Conservation (phyloP, 805 yeast species). For the Maudiozyma serrabonitensis region DNA sequence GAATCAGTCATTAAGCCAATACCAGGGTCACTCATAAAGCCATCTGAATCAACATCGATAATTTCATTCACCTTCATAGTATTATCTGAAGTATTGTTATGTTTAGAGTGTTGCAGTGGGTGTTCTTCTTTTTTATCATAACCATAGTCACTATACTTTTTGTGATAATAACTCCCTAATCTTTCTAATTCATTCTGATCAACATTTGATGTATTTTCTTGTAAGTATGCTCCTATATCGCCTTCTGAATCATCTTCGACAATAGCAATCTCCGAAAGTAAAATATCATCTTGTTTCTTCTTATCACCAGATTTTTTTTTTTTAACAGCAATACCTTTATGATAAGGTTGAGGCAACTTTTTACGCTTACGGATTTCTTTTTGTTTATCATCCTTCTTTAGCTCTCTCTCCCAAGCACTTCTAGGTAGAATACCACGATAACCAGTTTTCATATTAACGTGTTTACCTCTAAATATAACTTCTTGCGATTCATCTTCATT, state of each 20-base stretch:
- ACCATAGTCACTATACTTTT: slow-evolving; percentile 8
- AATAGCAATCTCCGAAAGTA: slow-evolving; percentile 17
- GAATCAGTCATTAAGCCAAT: not conserved
- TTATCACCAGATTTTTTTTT: not conserved
- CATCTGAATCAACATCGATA: not conserved
- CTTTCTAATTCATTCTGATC: not conserved
- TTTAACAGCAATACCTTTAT: slow-evolving; percentile 3
- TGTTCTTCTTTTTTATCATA: slow-evolving; percentile 10
- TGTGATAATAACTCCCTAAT: slow-evolving; percentile 11
- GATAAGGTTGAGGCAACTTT: not conserved
- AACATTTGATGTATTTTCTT: not conserved
- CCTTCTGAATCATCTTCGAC: slow-evolving; percentile 6
- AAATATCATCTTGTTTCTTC: slow-evolving; percentile 9
- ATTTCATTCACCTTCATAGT: not conserved
- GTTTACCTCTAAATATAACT: slow-evolving; percentile 22
- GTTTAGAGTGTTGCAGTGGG: not conserved
- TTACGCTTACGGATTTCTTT: not conserved
- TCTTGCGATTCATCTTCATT: slow-evolving; percentile 4
- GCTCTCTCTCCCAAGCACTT: slow-evolving; percentile 24
- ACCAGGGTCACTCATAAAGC: not conserved
- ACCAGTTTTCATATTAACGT: slow-evolving; percentile 21
- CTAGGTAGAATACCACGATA: slow-evolving; percentile 27
- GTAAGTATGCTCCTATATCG: not conserved
- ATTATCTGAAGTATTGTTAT: not conserved
- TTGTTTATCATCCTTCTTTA: not conserved